These are phyloP conservation scores for Aeminium ludgeri DNA, from an alignment of 495 filamentous ascomycete species.

Conservation along the genomic window DNA sequence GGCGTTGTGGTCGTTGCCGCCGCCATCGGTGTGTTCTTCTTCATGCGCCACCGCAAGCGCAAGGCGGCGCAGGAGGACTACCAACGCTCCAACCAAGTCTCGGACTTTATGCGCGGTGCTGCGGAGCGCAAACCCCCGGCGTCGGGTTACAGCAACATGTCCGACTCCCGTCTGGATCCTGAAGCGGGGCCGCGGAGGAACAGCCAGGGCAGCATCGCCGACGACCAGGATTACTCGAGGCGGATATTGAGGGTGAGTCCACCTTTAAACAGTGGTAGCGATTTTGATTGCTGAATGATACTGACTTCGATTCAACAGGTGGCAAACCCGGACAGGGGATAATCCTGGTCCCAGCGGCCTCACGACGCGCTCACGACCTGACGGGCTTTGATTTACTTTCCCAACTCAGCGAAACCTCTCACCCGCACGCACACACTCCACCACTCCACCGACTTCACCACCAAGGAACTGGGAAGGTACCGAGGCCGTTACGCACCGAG, in stretches of 20 bases:
- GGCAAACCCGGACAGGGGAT: slow-evolving; percentile 10
- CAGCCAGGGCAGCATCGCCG: slow-evolving; percentile 94
- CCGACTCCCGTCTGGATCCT: slow-evolving; percentile 76
- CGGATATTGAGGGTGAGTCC: slow-evolving; percentile 73
- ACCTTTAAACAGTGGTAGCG: too few species aligned
- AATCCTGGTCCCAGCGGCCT: too few species aligned
- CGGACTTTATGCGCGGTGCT: slow-evolving; percentile 41
- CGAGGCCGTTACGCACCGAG: too few species aligned
- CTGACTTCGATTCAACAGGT: slow-evolving; percentile 7
- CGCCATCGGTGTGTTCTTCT: slow-evolving; percentile 54
- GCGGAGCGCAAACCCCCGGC: slow-evolving; percentile 35
- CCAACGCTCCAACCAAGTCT: slow-evolving; percentile 53
- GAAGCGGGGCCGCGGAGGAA: slow-evolving; percentile 59
- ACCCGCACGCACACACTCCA: too few species aligned
- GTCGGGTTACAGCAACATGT: slow-evolving; percentile 42
- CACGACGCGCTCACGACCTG: too few species aligned
- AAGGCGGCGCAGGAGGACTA: slow-evolving; percentile 65
- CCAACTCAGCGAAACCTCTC: too few species aligned
- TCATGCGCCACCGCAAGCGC: slow-evolving; percentile 55
- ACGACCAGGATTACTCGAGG: slow-evolving; percentile 93
- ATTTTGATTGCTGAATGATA: too few species aligned
- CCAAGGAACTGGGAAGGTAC: too few species aligned
- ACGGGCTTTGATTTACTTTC: too few species aligned
- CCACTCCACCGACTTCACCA: too few species aligned
- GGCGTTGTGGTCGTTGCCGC: slow-evolving; percentile 55